A percentile compares a stretch with the other conserved stretches of the same genome.
Conservation (phyloP, 129 eudicot genomes). For the Lactuca sativa region DNA sequence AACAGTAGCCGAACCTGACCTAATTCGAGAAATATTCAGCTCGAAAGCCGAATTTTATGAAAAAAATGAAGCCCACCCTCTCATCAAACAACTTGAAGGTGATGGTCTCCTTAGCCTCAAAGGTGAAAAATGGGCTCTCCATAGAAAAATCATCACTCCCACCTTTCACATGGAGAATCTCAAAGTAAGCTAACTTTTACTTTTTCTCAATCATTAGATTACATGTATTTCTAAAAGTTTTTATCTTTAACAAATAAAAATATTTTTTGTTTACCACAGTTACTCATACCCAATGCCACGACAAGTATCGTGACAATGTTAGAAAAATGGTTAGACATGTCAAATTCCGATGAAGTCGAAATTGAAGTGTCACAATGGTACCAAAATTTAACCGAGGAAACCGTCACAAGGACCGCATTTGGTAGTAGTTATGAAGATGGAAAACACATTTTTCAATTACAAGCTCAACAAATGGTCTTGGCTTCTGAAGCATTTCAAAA, state of each 20-base stretch:
- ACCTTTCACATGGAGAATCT: constrained; percentile 94
- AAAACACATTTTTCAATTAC: constrained; percentile 63
- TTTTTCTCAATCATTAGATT: constrained; percentile 20
- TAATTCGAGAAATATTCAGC: constrained; percentile 70
- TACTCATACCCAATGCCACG: constrained; percentile 70
- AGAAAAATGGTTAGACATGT: constrained; percentile 62
- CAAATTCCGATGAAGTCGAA: constrained; percentile 52
- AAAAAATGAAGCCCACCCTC: constrained; percentile 80
- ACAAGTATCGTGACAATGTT: constrained; percentile 63
- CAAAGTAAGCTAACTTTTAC: constrained; percentile 52
- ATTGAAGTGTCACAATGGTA: constrained; percentile 82
- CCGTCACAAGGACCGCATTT: constrained; percentile 64
- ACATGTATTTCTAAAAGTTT: neutral
- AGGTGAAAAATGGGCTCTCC: constrained; percentile 98
- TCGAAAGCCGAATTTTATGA: constrained; percentile 77
- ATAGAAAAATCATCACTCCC: constrained; percentile 88
- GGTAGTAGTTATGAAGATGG: constrained; percentile 90
- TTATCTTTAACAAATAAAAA: neutral
- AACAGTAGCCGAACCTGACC: constrained; percentile 82
- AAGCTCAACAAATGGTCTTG: constrained; percentile 72
- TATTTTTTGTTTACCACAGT: constrained; percentile 36
- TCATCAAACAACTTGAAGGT: constrained; percentile 84
- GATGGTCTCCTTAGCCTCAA: constrained; percentile 89
- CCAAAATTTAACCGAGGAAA: constrained; percentile 72
- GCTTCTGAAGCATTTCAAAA: constrained; percentile 88